A percentile compares a stretch with the other conserved stretches of the same genome.
Evolutionary conservation across 768 basidiomycete species (phyloP).

Genomic region (Amylocystis lapponica): DNA sequence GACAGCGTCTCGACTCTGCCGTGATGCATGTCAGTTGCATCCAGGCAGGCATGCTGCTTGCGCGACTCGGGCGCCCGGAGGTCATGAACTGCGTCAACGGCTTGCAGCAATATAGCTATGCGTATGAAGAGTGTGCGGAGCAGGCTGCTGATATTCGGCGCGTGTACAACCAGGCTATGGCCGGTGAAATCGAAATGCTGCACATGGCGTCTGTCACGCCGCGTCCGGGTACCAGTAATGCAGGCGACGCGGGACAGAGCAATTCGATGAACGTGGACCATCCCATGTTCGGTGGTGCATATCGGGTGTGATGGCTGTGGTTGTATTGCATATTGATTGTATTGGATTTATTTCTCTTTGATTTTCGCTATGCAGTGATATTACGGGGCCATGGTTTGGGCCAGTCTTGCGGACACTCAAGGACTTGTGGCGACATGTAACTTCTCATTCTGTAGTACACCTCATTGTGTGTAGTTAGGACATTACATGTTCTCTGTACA

Average conservation of each 20-base stretch:
- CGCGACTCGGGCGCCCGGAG: slow-evolving; percentile 77
- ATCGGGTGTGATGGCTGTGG: not conserved
- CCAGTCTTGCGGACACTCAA: too few species aligned
- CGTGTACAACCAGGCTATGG: slow-evolving; percentile 37
- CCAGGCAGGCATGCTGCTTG: slow-evolving; percentile 77
- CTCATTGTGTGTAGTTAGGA: too few species aligned
- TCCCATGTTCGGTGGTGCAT: slow-evolving; percentile 2
- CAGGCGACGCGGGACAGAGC: not conserved
- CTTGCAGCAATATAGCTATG: slow-evolving; percentile 81
- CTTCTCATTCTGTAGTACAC: too few species aligned
- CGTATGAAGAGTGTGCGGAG: slow-evolving; percentile 82
- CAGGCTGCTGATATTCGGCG: slow-evolving; percentile 61
- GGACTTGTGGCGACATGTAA: too few species aligned
- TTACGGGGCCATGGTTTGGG: too few species aligned
- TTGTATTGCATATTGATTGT: not conserved
- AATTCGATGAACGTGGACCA: slow-evolving; percentile 17
- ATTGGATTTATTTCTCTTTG: not conserved
- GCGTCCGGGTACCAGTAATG: slow-evolving; percentile 8
- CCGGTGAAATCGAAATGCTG: slow-evolving; percentile 32
- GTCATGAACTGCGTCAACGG: slow-evolving; percentile 80
- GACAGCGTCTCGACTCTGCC: slow-evolving; percentile 74
- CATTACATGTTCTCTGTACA: too few species aligned
- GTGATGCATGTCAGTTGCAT: slow-evolving; percentile 87
- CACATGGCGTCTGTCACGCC: slow-evolving; percentile 35
- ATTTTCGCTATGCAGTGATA: not conserved